Percentiles rank a stretch among this genome's conserved stretches.
Conservation (phyloP, 805 yeast genomes). For the Teunomyces lycoperdinae region DNA sequence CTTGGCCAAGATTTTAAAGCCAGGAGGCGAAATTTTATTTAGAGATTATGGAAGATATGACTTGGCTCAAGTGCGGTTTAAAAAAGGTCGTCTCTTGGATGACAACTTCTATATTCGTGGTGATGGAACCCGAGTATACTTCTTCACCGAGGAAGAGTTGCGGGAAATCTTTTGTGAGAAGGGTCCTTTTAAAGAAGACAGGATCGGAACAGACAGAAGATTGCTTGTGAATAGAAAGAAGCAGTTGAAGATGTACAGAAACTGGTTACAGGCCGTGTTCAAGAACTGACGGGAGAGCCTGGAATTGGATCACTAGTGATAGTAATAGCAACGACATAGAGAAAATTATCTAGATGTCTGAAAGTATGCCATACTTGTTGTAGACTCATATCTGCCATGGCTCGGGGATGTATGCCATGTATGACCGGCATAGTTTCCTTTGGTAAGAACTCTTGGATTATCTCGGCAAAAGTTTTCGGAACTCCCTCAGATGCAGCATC, state of each 20-base stretch:
- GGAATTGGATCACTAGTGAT: background rate
- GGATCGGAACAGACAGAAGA: slow-evolving; percentile 87
- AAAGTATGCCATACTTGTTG: slow-evolving; percentile 33
- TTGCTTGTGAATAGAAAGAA: slow-evolving; percentile 89
- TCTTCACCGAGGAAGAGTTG: slow-evolving; percentile 92
- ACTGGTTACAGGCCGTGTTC: slow-evolving; percentile 95
- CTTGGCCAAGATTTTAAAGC: slow-evolving; percentile 70
- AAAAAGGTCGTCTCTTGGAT: slow-evolving; percentile 78
- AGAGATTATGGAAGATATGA: slow-evolving; percentile 96
- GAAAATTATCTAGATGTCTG: slow-evolving; percentile 35
- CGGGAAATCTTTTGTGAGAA: slow-evolving; percentile 57
- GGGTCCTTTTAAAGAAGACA: slow-evolving; percentile 60
- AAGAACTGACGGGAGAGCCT: slow-evolving; percentile 18
- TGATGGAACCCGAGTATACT: slow-evolving; percentile 96
- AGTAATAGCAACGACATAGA: slow-evolving; percentile 18
- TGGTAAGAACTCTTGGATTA: slow-evolving; percentile 13
- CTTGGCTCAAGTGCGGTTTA: slow-evolving; percentile 91
- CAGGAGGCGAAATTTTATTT: slow-evolving; percentile 87
- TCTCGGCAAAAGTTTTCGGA: slow-evolving; percentile 10
- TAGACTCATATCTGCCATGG: slow-evolving; percentile 14
- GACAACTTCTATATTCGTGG: slow-evolving; percentile 96
- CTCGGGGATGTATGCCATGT: slow-evolving; percentile 30
- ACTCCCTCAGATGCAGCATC: slow-evolving; percentile 4
- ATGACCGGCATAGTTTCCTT: slow-evolving; percentile 17
- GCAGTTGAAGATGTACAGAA: slow-evolving; percentile 90